phyloP scores from a whole-genome alignment of 2,329 filamentous ascomycete genomes.

The Ascochyta viciae-villosae region DNA sequence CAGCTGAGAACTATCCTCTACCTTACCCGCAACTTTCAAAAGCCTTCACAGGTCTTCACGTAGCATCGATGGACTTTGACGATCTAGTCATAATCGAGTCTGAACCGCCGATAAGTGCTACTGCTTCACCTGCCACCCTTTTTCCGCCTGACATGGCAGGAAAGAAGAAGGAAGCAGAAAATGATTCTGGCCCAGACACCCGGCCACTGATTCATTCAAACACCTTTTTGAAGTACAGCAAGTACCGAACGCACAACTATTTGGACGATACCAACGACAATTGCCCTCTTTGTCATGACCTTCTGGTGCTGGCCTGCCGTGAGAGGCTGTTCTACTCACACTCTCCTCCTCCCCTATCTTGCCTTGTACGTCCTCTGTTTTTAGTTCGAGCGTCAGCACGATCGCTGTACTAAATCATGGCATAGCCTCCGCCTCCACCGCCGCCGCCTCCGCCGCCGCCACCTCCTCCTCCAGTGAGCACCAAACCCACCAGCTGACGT shows the following conservation, averaged over 20 bases:
- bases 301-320: conserved; percentile 1
- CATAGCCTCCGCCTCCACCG: conserved; percentile 21
- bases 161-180: background rate
- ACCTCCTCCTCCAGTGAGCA: conserved; percentile 14
- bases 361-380: background rate
- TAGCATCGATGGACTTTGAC: conserved; percentile 17
- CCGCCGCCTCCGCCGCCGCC: conserved; percentile 25
- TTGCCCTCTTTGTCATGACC: conserved; percentile 7
- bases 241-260: conserved; percentile 8
- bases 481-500: too few relatives aligned
- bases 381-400: background rate
- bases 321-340: background rate
- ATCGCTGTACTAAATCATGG: background rate
- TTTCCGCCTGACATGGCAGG: background rate
- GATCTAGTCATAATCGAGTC: conserved; percentile 24
- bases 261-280: conserved; percentile 3
- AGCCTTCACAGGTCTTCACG: background rate
- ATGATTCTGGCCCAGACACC: background rate
- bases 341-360: background rate
- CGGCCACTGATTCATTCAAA: conserved; percentile 3
- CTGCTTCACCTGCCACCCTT: background rate
- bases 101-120: background rate
- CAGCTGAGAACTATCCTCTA: background rate
- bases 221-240: background rate
- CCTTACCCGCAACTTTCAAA: background rate